phyloP scores from a whole-genome alignment of 2,329 filamentous ascomycete species.

The Sporothrix schenckii region DNA sequence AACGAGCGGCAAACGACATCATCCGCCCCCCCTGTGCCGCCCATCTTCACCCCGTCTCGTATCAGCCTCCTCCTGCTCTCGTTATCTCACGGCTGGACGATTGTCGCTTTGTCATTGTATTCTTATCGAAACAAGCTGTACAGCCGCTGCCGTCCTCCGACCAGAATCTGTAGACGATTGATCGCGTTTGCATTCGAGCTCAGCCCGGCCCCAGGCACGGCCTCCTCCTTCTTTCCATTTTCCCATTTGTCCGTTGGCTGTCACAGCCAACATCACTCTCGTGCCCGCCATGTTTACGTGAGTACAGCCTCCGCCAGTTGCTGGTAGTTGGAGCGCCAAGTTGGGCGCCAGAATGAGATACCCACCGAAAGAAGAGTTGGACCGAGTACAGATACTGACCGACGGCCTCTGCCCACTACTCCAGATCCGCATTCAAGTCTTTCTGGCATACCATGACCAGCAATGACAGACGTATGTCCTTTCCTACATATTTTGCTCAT shows the following conservation, averaged over 20 bases:
- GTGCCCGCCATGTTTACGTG: constrained; percentile 31
- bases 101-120: neutral
- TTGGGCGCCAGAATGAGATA: neutral
- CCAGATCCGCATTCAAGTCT: constrained; percentile 72
- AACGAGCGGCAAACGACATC: constrained; percentile 25
- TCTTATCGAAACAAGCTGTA: neutral
- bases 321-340: neutral
- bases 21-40: constrained; percentile 14
- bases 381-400: constrained; percentile 9
- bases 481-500: neutral
- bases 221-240: neutral
- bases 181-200: neutral
- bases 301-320: constrained; percentile 17
- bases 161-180: neutral
- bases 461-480: constrained; percentile 65
- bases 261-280: constrained; percentile 11
- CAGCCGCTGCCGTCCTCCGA: neutral
- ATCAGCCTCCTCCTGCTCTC: neutral
- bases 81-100: constrained; percentile 1
- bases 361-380: no score
- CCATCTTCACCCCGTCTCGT: neutral
- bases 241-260: constrained; percentile 21
- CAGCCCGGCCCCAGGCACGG: neutral
- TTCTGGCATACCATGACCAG: constrained; percentile 94
- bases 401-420: neutral